These are phyloP conservation scores for Mycena amicta DNA, from an alignment of 768 basidiomycete species.

Conservation along the genomic window DNA sequence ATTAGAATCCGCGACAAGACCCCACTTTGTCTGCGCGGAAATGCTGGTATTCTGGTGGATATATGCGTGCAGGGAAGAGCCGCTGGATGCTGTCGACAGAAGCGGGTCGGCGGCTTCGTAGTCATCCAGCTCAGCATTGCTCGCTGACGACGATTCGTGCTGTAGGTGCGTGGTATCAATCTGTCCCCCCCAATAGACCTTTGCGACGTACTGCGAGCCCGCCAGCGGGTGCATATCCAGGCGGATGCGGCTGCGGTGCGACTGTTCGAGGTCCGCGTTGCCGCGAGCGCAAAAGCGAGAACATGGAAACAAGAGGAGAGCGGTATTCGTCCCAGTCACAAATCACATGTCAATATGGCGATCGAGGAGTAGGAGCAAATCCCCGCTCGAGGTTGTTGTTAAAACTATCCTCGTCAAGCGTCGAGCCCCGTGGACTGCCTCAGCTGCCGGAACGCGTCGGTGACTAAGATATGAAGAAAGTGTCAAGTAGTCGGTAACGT, in stretches of 20 bases:
- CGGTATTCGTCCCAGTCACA: too few species aligned
- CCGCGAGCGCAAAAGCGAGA: too few species aligned
- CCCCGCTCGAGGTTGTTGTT: too few species aligned
- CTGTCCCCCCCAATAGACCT: background rate
- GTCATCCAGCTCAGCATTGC: constrained; percentile 7
- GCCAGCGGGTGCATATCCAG: background rate
- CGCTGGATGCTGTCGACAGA: constrained; percentile 1
- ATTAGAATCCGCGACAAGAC: constrained; percentile 2
- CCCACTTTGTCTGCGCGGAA: constrained; percentile 6
- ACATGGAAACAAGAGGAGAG: too few species aligned
- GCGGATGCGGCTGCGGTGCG: background rate
- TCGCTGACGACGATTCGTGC: constrained; percentile 8
- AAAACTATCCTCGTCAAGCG: too few species aligned
- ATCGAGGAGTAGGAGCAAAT: too few species aligned
- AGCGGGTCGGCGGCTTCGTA: constrained; percentile 8
- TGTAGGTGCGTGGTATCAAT: background rate
- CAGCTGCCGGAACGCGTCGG: too few species aligned
- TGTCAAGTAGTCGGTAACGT: too few species aligned
- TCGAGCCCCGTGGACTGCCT: too few species aligned
- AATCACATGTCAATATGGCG: too few species aligned
- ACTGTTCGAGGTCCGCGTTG: too few species aligned
- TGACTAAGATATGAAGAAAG: too few species aligned
- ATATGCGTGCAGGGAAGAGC: constrained; percentile 1
- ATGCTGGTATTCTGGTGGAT: background rate
- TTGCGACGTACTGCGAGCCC: constrained; percentile 6